These are phyloP conservation scores for Oryza australiensis DNA, from an alignment of 176 grass and related monocot species.

Conservation along the genomic window DNA sequence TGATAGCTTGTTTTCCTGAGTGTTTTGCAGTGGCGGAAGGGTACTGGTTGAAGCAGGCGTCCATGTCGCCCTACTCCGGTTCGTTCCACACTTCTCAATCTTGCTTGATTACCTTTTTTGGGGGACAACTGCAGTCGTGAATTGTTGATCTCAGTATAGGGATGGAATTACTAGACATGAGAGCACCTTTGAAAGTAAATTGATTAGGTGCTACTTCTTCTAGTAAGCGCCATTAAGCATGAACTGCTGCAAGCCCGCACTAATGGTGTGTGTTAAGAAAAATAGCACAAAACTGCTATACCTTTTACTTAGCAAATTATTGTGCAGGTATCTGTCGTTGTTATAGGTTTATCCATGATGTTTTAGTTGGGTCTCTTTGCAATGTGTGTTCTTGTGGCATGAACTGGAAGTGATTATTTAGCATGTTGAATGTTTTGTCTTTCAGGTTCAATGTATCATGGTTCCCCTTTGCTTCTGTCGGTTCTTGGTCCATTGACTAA, in stretches of 20 bases:
- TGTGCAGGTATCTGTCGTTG: background rate
- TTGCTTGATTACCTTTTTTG: conserved; percentile 4
- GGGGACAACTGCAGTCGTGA: background rate
- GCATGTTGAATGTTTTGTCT: conserved; percentile 22
- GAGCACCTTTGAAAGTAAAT: background rate
- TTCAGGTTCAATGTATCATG: conserved; percentile 97
- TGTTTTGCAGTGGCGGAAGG: conserved; percentile 75
- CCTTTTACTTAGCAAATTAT: background rate
- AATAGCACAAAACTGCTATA: background rate
- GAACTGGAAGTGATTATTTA: background rate
- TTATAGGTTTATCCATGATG: conserved; percentile 1
- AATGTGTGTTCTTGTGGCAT: conserved; percentile 9
- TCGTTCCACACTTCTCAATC: conserved; percentile 6
- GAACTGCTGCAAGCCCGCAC: background rate
- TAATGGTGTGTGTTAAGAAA: background rate
- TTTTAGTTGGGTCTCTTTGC: conserved; percentile 14
- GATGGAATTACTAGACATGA: background rate
- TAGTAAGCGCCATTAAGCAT: background rate
- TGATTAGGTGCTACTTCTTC: background rate
- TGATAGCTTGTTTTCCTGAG: background rate
- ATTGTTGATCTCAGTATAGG: background rate
- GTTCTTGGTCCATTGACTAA: conserved; percentile 74
- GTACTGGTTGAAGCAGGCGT: conserved; percentile 93
- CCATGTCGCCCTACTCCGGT: conserved; percentile 91
- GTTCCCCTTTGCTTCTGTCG: conserved; percentile 81